A percentile compares a stretch with the other conserved stretches of the same genome.
These are phyloP conservation scores for Beta lomatogona DNA, from an alignment of 179 eudicot genomes.

Conservation along the genomic window DNA sequence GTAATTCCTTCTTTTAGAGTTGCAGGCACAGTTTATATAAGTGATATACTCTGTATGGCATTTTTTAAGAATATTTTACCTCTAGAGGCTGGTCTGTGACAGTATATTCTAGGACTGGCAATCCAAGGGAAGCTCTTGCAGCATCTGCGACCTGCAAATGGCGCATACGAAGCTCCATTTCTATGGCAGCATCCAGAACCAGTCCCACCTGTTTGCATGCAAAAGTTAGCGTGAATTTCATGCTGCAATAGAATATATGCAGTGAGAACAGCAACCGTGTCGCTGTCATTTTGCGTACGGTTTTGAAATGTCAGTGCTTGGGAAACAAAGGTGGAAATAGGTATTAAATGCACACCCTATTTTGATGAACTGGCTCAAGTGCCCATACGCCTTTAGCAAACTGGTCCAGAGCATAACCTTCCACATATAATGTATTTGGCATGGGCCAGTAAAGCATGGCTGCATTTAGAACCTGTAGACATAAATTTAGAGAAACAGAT, in stretches of 20 bases:
- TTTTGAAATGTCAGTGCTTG: not conserved
- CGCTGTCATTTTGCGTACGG: not conserved
- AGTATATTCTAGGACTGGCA: constrained; percentile 80
- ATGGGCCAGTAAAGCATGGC: constrained; percentile 96
- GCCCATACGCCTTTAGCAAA: constrained; percentile 90
- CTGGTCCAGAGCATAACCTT: constrained; percentile 91
- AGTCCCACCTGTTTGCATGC: constrained; percentile 66
- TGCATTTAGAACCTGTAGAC: constrained; percentile 86
- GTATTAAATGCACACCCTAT: constrained; percentile 49
- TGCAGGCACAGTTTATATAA: not conserved
- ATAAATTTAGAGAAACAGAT: not conserved
- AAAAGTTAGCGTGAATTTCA: constrained; percentile 12
- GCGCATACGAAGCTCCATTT: constrained; percentile 64
- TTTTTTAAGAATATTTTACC: constrained; percentile 37
- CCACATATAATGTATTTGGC: constrained; percentile 76
- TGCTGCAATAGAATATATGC: constrained; percentile 22
- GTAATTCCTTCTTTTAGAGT: not conserved
- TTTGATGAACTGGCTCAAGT: constrained; percentile 82
- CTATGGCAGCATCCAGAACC: constrained; percentile 92
- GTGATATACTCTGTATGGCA: not conserved
- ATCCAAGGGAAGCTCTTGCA: constrained; percentile 90
- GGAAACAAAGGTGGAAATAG: not conserved
- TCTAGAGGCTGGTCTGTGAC: constrained; percentile 78
- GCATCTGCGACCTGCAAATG: constrained; percentile 97
- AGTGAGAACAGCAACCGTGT: not conserved